Base-by-base conservation (phyloP, 805 yeast species). In the Cyberlindnera suaveolens region DNA sequence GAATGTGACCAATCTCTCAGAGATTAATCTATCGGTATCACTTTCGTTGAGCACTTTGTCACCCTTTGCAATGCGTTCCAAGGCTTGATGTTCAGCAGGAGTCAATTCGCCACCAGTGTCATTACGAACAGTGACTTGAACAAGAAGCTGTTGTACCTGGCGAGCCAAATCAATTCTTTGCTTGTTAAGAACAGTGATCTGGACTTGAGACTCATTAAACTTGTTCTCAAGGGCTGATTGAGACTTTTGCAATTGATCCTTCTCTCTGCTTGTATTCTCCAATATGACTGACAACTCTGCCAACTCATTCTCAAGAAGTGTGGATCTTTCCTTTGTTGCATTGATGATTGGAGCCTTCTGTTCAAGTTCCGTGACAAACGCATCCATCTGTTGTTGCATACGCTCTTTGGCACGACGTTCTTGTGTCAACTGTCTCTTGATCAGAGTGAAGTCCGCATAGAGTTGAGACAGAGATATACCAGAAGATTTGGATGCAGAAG, bases 61-160 rank as follows among this genome's bases (percentile, higher is more conserved):
- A 35, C 66, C 68, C 15, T 47, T 51, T 4, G 63, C 40, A 33
- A 88, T 67, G 39, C 71, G 74, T 18, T 76, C 77, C 20, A 89
- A 71, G 20, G 81, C 80, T n/a, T 68, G 68, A 49, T 74, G 72
- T 54, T 91, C 96, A 13, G 75, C 75, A 0, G 70, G 61, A 5
- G 84, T 74, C 31, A 91, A 64, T 8, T 91, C 85, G 33, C 70
- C 66, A 31, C 77, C 77, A n/a, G 75, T 67, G 40, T 71, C 72
- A 11, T 72, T 75, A 37, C 78, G 71, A 2, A 83, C 66, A 26
- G 78, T 70, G 2, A 85, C 69, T 56, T 85, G 87, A 14, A 83
- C 74, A 32, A 91, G 68, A 31, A 89, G 70, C 39, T 72, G 74
- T 51, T 85, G 87, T n/a, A 93, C 74, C 60, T 91, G 98, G 35